Percentiles rank a stretch among this genome's conserved stretches.
These are phyloP conservation scores for Holtermannia corniformis DNA, from an alignment of 768 basidiomycete species.

Conservation along the genomic window DNA sequence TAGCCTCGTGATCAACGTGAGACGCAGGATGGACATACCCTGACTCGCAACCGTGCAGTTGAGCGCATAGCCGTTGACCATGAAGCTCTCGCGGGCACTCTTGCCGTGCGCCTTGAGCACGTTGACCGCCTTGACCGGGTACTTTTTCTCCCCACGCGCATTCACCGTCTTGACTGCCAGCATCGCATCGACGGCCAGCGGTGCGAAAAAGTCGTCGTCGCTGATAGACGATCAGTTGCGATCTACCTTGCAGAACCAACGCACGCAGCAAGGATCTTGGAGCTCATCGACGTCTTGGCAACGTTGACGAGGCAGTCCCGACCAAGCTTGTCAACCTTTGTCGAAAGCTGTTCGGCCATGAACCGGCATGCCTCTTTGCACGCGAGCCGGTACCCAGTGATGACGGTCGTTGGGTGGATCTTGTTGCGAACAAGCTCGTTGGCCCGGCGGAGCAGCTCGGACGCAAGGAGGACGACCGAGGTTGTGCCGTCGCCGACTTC, in stretches of 20 bases:
- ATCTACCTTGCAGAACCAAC: constrained; percentile 39
- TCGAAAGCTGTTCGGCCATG: constrained; percentile 92
- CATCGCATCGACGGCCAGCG: constrained; percentile 99
- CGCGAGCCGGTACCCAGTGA: constrained; percentile 93
- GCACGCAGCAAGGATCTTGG: constrained; percentile 94
- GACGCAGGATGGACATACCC: constrained; percentile 50
- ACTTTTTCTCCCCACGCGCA: constrained; percentile 87
- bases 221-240: constrained; percentile 49
- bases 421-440: constrained; percentile 97
- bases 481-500: constrained; percentile 99
- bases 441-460: constrained; percentile 89
- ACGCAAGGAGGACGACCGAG: constrained; percentile 93
- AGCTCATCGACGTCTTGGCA: constrained; percentile 97
- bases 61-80: constrained; percentile 90
- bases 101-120: constrained; percentile 94
- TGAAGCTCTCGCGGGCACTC: constrained; percentile 88
- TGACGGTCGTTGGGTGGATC: constrained; percentile 98
- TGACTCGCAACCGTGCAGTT: constrained; percentile 99
- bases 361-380: constrained; percentile 96
- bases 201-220: constrained; percentile 94
- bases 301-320: constrained; percentile 86
- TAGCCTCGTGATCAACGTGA: background rate
- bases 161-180: constrained; percentile 91
- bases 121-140: constrained; percentile 98
- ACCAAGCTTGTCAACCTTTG: constrained; percentile 87